Base-by-base conservation (phyloP, 1,139 yeast species). In the Kluyveromyces sp. region DNA sequence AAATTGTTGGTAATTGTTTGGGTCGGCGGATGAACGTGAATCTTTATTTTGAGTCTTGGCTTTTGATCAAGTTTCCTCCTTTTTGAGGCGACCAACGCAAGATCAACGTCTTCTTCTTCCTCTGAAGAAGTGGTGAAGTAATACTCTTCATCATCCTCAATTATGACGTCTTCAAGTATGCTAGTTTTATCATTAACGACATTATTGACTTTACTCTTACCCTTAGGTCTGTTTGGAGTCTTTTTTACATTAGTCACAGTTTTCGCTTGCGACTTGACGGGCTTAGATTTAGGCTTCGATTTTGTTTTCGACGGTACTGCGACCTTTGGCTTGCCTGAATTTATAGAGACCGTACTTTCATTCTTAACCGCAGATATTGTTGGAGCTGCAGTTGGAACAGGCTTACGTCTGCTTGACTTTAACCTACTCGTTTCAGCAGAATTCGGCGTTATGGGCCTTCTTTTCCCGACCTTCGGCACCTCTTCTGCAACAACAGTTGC, bases 1-100 rank as follows among this genome's bases (percentile, higher is more conserved):
- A 78, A 73, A 2, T 96, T 96, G 58, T 87, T 89, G 0, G 94
- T 82, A 3, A 86, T 71, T 7, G 76, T 64, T 22, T 82, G 83
- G 9, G 73, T 71, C 1, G 87, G 83, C 4, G 77, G 67, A 2
- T 74, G 57, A 40, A 70, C 70, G 33, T 68, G 73, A 17, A 84
- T 54, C 8, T 67, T 69, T 13, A 81, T 48, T 52, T 58, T 51
- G 30, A 70, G 72, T 3, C 55, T 42, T 22, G 20, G 42, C 50
- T 35, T 39, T 45, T 44, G 48, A 49, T 48, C 51, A 52, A 17
- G 7, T 42, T 60, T 54, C 46, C 53, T 44, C 41, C 54, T 44
- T 46, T 49, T 42, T 45, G 26, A 39, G 41, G 26, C 9, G 9
- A 9, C 6, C 8, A 22, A 9, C 26, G 6, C 26, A 22, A 30